These are phyloP conservation scores for Eucalyptus grandis DNA, from an alignment of 345 rosid species.

Conservation along the genomic window DNA sequence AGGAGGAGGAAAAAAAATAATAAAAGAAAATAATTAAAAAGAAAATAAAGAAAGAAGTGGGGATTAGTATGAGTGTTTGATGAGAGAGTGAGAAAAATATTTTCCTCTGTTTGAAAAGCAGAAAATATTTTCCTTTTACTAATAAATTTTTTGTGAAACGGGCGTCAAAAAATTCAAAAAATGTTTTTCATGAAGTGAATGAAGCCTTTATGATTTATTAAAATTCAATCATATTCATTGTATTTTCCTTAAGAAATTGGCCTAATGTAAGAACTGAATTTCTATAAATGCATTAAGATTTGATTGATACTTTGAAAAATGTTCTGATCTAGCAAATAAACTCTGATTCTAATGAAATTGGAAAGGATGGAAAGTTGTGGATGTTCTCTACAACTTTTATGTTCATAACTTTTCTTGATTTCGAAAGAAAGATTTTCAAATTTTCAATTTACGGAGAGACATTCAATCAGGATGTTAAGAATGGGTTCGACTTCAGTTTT, in stretches of 20 bases:
- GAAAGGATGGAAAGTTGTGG: background rate
- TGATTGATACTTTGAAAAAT: background rate
- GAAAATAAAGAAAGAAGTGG: too few species aligned
- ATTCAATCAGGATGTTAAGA: background rate
- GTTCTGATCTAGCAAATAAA: background rate
- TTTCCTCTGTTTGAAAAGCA: accelerated
- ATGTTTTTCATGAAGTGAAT: accelerated
- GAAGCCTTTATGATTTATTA: background rate
- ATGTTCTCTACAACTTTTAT: background rate
- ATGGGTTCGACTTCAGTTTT: background rate
- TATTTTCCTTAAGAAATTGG: background rate
- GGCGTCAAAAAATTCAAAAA: too few species aligned
- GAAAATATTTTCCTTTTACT: too few species aligned
- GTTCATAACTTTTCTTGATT: background rate
- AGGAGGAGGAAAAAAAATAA: too few species aligned
- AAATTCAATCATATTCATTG: background rate
- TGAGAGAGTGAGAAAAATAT: too few species aligned
- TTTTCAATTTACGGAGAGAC: background rate
- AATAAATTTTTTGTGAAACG: accelerated
- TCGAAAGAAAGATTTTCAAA: background rate
- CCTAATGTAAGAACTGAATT: background rate
- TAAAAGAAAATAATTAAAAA: too few species aligned
- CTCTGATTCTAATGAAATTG: background rate
- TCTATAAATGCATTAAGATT: background rate
- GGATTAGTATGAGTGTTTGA: too few species aligned